Evolutionary conservation across 352 stramenopile genomes (phyloP), one percentile per base, ranked within the genome.

Genomic region (Globisporangium yorkense): DNA sequence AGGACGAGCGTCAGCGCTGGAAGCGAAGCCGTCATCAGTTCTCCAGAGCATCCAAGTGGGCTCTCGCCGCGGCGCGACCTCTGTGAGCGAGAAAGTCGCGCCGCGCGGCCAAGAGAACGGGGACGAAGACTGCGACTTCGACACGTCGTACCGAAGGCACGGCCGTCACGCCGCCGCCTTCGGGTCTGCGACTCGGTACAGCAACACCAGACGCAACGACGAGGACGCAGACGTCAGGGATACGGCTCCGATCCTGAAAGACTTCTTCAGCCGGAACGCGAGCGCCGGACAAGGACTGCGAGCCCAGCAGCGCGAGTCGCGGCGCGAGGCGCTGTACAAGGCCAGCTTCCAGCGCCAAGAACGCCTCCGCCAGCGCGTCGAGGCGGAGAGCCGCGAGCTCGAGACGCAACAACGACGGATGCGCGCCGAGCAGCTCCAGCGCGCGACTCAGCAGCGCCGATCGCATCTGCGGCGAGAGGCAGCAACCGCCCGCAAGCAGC

Each of bases 211-310:
- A 45, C 43, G 7, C 16, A 52, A 52, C n/a, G 35, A 2, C 5
- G 12, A 40, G 20, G n/a, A 44, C 15, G 29, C n/a, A n/a, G 31
- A 18, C 15, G 29, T 55, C 59, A 37, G 70, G 10, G 61, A 70
- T 20, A 61, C 75, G 5, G 56, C 65, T 4, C 75, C 75, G 3
- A 80, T 88, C 46, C 58, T 88, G 35, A 84, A 85, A 57, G 74
- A 77, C 49, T 87, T 87, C 46, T 87, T 88, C 56, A 80, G 54
- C 45, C 76, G 77, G 37, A 73, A 45, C n/a, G 63, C 75, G 15
- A 66, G 59, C 13, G 51, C 58, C 0, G 73, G 67, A 2, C 74
- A 80, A 27, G 66, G 72, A 29, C 46, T 80, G 15, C 75, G 78
- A 13, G 62, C 58, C 0, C 72, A 80, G 21, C 66, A 84, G 43